Base-by-base conservation (phyloP, 2,329 filamentous ascomycete genomes). In the Dryadomyces quercus-mongolicae region DNA sequence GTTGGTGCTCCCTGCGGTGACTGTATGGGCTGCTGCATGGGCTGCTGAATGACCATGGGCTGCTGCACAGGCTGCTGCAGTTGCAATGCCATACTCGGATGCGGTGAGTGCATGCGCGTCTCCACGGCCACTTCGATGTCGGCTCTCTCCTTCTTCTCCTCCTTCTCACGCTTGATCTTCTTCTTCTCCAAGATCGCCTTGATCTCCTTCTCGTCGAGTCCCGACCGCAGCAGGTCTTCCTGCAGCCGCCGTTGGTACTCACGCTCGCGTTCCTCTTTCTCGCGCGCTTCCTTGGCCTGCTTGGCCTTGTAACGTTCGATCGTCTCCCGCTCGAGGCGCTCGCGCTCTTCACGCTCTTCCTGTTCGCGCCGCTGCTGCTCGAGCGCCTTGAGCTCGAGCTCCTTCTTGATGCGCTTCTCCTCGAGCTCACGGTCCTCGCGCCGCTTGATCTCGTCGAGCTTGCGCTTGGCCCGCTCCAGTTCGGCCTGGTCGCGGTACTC, bases 121-220 rank as follows among this genome's bases (percentile, higher is more conserved):
- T 59, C 49, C 48, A 60, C 58, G 54, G 53, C 49, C 38, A 59
- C 43, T 36, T 59, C 57, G 15, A 44, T 18, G 15, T 44, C 42
- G 16, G 16, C 56, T 60, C 74, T 74, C 58, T 77, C 71, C 54
- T 64, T 58, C 47, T 67, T 59, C 55, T 66, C 58, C 31, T 55
- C 40, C 49, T 56, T 54, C 20, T 65, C 64, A 52, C 64, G 60
- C 61, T 67, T 65, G 60, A 68, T 62, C 62, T 75, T 77, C 62
- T 80, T 73, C 61, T 79, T 80, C 60, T 78, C 75, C 53, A 83
- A 64, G 57, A 84, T 77, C 20, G 78, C 78, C 45, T 72, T 68
- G 59, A 84, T 82, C 57, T 76, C 74, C 59, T 75, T 74, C 61
- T 82, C 78, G 60, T 77, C 74, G 45, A 84, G 68, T 2, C 81